These are phyloP conservation scores for Boletellus sp. DNA, from an alignment of 768 basidiomycete genomes.

Conservation along the genomic window DNA sequence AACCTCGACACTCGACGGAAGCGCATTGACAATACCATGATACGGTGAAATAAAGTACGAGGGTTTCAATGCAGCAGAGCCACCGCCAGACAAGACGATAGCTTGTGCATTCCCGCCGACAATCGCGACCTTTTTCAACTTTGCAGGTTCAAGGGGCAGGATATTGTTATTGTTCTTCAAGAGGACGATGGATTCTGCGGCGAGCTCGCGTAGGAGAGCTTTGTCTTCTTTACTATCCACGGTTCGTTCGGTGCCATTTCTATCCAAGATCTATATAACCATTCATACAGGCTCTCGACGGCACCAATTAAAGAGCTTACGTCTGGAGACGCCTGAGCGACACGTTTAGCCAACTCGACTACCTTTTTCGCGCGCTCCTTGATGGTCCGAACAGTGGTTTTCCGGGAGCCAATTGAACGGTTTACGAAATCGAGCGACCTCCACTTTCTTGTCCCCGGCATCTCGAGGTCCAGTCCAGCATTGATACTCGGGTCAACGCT, in stretches of 20 bases:
- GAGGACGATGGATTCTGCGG: conserved; percentile 67
- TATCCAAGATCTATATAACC: conserved; percentile 55
- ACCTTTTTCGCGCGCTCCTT: conserved; percentile 66
- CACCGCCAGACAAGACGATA: conserved; percentile 72
- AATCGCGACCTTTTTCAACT: conserved; percentile 67
- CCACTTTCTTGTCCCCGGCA: conserved; percentile 78
- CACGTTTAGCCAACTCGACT: conserved; percentile 66
- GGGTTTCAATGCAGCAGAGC: conserved; percentile 65
- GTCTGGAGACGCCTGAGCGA: conserved; percentile 63
- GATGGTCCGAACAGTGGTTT: conserved; percentile 60
- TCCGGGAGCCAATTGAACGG: conserved; percentile 57
- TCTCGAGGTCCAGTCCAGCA: conserved; percentile 75
- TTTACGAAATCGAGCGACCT: conserved; percentile 64
- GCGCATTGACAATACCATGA: conserved; percentile 64
- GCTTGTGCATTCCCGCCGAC: conserved; percentile 66
- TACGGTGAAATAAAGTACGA: conserved; percentile 76
- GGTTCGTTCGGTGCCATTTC: conserved; percentile 64
- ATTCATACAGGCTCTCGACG: background rate
- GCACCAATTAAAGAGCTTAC: conserved; percentile 27
- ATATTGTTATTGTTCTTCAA: conserved; percentile 62
- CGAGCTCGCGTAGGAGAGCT: conserved; percentile 59
- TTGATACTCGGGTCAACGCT: conserved; percentile 61
- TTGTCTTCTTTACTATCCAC: conserved; percentile 60
- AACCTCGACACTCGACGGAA: conserved; percentile 49
- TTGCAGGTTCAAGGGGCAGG: conserved; percentile 33